phyloP scores from a whole-genome alignment of 345 rosid genomes.

The Excoecaria agallocha region DNA sequence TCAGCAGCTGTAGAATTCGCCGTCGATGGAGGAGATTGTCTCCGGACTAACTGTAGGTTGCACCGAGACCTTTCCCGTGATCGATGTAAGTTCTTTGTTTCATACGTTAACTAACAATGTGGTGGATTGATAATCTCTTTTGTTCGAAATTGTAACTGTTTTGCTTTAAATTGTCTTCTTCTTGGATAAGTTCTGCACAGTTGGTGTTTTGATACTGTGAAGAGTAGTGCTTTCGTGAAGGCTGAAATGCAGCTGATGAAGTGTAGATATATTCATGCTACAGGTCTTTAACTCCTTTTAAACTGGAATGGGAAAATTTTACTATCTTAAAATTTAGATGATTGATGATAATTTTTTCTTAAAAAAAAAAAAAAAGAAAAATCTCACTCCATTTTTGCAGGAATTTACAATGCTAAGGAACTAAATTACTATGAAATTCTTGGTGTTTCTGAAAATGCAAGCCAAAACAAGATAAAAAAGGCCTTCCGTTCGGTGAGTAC shows the following conservation, averaged over 20 bases:
- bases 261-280: slow-evolving; percentile 54
- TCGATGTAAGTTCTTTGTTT: slow-evolving; percentile 37
- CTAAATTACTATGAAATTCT: slow-evolving; percentile 67
- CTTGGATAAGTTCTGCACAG: slow-evolving; percentile 34
- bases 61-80: slow-evolving; percentile 19
- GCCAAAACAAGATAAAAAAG: slow-evolving; percentile 75
- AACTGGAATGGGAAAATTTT: neutral
- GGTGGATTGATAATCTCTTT: neutral
- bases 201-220: slow-evolving; percentile 33
- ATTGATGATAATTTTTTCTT: no score
- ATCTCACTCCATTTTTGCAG: slow-evolving; percentile 30
- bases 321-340: neutral
- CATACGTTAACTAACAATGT: neutral
- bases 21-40: slow-evolving; percentile 17
- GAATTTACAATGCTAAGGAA: slow-evolving; percentile 39
- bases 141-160: neutral
- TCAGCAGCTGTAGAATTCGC: slow-evolving; percentile 27
- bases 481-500: slow-evolving; percentile 65
- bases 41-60: slow-evolving; percentile 16
- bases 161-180: slow-evolving; percentile 6
- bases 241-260: slow-evolving; percentile 30
- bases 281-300: slow-evolving; percentile 40
- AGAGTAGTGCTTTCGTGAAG: slow-evolving; percentile 30
- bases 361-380: neutral
- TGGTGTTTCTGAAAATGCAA: slow-evolving; percentile 68